These are phyloP conservation scores for Wickerhamiella sorbophila DNA, from an alignment of 805 yeast genomes.

Conservation along the genomic window DNA sequence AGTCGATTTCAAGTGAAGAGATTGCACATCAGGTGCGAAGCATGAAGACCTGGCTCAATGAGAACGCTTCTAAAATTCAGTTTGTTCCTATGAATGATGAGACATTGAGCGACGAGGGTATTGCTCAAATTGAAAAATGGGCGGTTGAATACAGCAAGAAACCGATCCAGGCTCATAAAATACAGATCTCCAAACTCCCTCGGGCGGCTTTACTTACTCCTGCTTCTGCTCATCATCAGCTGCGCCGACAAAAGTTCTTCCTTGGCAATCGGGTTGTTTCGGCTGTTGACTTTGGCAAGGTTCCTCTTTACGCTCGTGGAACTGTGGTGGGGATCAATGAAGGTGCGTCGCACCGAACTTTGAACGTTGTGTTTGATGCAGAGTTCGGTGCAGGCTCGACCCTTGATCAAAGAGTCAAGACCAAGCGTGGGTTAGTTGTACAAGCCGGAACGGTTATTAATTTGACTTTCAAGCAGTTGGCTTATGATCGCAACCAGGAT, in stretches of 20 bases:
- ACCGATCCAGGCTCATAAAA: constrained; percentile 34
- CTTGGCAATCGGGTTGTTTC: constrained; percentile 86
- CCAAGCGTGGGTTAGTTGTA: constrained; percentile 72
- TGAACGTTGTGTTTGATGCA: constrained; percentile 73
- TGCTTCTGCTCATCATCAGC: constrained; percentile 48
- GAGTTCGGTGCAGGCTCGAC: constrained; percentile 72
- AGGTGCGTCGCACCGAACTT: constrained; percentile 30
- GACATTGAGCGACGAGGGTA: constrained; percentile 51
- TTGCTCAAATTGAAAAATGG: constrained; percentile 50
- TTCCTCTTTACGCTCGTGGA: constrained; percentile 76
- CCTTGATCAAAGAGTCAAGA: constrained; percentile 59
- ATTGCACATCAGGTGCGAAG: constrained; percentile 26
- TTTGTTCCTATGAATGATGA: constrained; percentile 67
- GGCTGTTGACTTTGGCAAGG: constrained; percentile 76
- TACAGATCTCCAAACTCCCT: constrained; percentile 69
- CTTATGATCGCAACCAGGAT: constrained; percentile 55
- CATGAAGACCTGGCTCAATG: constrained; percentile 34
- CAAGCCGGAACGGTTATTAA: constrained; percentile 75
- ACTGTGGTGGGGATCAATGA: constrained; percentile 61
- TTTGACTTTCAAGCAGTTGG: constrained; percentile 56
- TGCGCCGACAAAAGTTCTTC: constrained; percentile 61
- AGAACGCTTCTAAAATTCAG: constrained; percentile 30
- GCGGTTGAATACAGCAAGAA: constrained; percentile 27
- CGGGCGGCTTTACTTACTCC: constrained; percentile 71
- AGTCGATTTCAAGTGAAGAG: constrained; percentile 17